A percentile compares a stretch with the other conserved stretches of the same genome.
Evolutionary conservation across 2,329 filamentous ascomycete species (phyloP).

Genomic region (Pyrenophora seminiperda): DNA sequence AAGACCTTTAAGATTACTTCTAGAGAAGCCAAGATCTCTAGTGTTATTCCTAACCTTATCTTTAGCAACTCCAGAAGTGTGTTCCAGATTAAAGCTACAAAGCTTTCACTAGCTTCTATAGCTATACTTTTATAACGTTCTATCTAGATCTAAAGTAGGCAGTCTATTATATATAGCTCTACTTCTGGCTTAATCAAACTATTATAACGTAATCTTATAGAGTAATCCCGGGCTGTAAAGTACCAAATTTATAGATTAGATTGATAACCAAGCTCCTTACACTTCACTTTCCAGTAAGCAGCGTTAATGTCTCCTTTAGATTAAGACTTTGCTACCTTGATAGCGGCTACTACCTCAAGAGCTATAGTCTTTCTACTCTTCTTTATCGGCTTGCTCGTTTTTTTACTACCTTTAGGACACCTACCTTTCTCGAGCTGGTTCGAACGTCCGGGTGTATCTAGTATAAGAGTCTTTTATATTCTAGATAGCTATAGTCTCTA

Average conservation of each 20-base stretch:
- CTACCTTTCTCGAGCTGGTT: slow-evolving; percentile 1
- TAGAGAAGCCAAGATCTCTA: slow-evolving; percentile 8
- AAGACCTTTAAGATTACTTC: slow-evolving; percentile 6
- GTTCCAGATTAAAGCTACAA: slow-evolving; percentile 10
- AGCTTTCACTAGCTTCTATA: slow-evolving; percentile 5
- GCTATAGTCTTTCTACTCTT: slow-evolving; percentile 6
- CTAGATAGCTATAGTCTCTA: no score
- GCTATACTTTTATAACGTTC: slow-evolving; percentile 2
- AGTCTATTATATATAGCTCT: slow-evolving; percentile 6
- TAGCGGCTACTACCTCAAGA: slow-evolving; percentile 10
- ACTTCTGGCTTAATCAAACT: slow-evolving; percentile 5
- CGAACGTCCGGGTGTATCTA: neutral
- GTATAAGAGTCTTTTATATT: slow-evolving; percentile 2
- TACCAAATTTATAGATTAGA: slow-evolving; percentile 5
- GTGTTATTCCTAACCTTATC: slow-evolving; percentile 7
- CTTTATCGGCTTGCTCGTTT: slow-evolving; percentile 5
- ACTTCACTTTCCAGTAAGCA: slow-evolving; percentile 8
- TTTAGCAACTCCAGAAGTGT: slow-evolving; percentile 7
- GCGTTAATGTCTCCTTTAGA: slow-evolving; percentile 8
- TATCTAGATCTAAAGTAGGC: slow-evolving; percentile 7
- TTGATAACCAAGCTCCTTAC: slow-evolving; percentile 7
- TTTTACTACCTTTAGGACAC: no score
- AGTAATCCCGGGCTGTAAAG: slow-evolving; percentile 5
- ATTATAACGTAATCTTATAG: neutral
- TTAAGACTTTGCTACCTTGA: slow-evolving; percentile 7